phyloP scores from a whole-genome alignment of 129 eudicot genomes.

The Helichrysum umbraculigerum region DNA sequence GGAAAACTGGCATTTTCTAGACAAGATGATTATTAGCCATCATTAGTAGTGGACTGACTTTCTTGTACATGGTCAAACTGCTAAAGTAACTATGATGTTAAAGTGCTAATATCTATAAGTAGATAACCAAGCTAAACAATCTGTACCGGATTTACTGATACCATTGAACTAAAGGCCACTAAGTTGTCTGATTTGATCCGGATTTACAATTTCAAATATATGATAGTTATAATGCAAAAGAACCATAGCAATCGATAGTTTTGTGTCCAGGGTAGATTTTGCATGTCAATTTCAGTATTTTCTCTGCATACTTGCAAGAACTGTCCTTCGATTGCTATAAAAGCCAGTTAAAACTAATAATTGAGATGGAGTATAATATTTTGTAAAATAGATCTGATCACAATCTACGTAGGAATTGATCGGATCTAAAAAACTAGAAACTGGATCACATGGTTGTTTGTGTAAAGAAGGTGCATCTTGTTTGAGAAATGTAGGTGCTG shows the following conservation, averaged over 20 bases:
- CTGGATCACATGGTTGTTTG: constrained; percentile 37
- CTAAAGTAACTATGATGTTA: neutral
- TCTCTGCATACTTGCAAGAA: constrained; percentile 9
- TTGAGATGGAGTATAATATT: constrained; percentile 32
- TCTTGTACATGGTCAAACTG: neutral
- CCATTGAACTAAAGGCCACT: neutral
- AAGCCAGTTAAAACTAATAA: constrained; percentile 16
- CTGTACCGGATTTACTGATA: neutral
- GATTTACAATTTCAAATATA: neutral
- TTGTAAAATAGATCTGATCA: constrained; percentile 25
- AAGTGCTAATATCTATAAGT: neutral
- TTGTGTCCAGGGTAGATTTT: neutral
- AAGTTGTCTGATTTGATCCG: neutral
- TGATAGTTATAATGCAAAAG: neutral
- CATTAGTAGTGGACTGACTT: neutral
- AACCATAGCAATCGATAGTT: neutral
- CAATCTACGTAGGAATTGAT: constrained; percentile 27
- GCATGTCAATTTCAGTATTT: neutral
- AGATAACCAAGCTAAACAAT: neutral
- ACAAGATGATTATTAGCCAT: neutral
- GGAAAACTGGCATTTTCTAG: constrained; percentile 3
- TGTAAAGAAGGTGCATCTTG: constrained; percentile 33
- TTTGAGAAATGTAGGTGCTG: constrained; percentile 18
- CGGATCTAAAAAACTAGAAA: constrained; percentile 19
- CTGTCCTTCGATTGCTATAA: neutral